A percentile compares a stretch with the other conserved stretches of the same genome.
Conservation (phyloP, 2,329 filamentous ascomycete species). For the Fusarium pseudocircinatum region DNA sequence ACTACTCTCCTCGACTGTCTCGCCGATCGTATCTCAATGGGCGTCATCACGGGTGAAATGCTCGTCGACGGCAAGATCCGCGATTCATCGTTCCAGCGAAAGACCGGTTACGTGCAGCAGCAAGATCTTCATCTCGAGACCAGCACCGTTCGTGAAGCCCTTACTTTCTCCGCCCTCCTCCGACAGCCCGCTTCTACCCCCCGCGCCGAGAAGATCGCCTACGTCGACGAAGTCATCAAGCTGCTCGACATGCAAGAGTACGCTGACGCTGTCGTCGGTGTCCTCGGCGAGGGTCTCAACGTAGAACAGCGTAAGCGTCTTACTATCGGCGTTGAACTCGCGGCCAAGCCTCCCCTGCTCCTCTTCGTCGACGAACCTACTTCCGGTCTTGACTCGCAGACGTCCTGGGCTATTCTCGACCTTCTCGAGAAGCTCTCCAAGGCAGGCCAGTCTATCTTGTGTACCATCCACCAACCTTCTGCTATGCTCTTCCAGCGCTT, state of each 20-base stretch:
- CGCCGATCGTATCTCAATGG: conserved; percentile 77
- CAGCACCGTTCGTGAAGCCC: conserved; percentile 58
- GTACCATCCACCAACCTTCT: conserved; percentile 63
- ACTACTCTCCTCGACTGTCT: conserved; percentile 73
- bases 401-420: conserved; percentile 76
- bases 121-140: conserved; percentile 61
- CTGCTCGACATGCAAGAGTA: conserved; percentile 66
- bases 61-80: conserved; percentile 73
- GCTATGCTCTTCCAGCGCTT: conserved; percentile 54
- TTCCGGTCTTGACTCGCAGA: conserved; percentile 66
- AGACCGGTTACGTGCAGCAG: conserved; percentile 77
- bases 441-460: conserved; percentile 60
- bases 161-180: conserved; percentile 55
- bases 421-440: conserved; percentile 72
- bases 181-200: conserved; percentile 56
- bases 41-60: conserved; percentile 75
- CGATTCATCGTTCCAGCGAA: conserved; percentile 75
- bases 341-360: conserved; percentile 56
- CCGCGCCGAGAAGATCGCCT: conserved; percentile 59
- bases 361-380: conserved; percentile 66
- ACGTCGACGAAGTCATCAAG: conserved; percentile 64
- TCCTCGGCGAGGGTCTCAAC: conserved; percentile 57
- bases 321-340: conserved; percentile 61
- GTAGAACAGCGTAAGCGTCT: conserved; percentile 62
- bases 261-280: conserved; percentile 61